Percentiles rank a stretch among this genome's conserved stretches.
Evolutionary conservation across 1,139 yeast genomes (phyloP).

Genomic region (Taphrina wiesneri): DNA sequence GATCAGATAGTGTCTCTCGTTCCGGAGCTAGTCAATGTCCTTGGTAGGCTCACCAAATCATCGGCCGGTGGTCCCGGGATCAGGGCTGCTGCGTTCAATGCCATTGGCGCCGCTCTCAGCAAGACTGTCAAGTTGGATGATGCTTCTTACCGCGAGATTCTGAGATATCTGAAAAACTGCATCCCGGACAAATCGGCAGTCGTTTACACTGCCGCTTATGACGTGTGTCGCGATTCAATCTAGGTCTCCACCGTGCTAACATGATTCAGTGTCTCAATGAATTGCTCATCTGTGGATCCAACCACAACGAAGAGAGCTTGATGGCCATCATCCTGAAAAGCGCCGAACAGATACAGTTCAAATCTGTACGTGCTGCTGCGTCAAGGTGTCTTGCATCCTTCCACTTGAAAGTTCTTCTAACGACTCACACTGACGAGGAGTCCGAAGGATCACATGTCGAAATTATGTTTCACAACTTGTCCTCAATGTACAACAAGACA

Average conservation of each 20-base stretch:
- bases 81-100: conserved; percentile 41
- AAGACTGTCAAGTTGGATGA: conserved; percentile 45
- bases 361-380: conserved; percentile 44
- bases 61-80: conserved; percentile 42
- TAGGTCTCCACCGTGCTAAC: neutral
- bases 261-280: conserved; percentile 10
- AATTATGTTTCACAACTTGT: neutral
- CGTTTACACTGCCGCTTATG: conserved; percentile 44
- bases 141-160: conserved; percentile 45
- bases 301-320: neutral
- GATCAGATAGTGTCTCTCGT: conserved; percentile 43
- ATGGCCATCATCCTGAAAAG: conserved; percentile 12
- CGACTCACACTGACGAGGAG: conserved; percentile 8
- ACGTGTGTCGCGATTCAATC: conserved; percentile 39
- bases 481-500: conserved; percentile 13
- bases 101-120: conserved; percentile 41
- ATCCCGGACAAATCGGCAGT: conserved; percentile 44
- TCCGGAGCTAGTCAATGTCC: conserved; percentile 14
- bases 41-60: conserved; percentile 11
- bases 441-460: conserved; percentile 9
- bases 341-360: conserved; percentile 24
- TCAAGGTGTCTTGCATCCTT: conserved; percentile 39
- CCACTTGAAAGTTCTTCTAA: conserved; percentile 42
- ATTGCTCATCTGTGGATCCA: conserved; percentile 5
- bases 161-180: conserved; percentile 43